Conservation (phyloP, 139 green algal genomes). For the Haematococcus lacustris region DNA sequence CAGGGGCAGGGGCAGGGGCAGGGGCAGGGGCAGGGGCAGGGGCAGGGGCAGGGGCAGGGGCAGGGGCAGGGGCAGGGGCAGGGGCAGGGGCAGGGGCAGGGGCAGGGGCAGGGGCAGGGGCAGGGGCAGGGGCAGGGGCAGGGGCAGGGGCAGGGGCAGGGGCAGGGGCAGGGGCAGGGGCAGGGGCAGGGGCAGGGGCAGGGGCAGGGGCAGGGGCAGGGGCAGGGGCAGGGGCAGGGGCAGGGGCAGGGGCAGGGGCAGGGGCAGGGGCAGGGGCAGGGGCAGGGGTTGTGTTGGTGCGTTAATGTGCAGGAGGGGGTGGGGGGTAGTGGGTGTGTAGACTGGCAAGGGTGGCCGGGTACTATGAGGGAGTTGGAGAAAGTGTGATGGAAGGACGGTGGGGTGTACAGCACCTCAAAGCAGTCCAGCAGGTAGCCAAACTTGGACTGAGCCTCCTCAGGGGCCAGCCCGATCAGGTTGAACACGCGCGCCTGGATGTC, state of each 20-base stretch:
- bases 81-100: not conserved
- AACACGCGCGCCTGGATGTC: slow-evolving; percentile 92
- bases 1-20: not conserved
- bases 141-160: too few species aligned
- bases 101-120: not conserved
- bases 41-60: too few species aligned
- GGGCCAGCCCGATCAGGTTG: slow-evolving; percentile 73
- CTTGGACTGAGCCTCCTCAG: slow-evolving; percentile 68
- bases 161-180: not conserved
- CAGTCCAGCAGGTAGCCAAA: slow-evolving; percentile 83
- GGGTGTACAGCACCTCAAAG: slow-evolving; percentile 51
- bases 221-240: too few species aligned
- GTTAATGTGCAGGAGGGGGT: not conserved
- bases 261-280: not conserved
- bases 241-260: not conserved
- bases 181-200: not conserved
- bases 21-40: not conserved
- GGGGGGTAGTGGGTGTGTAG: not conserved
- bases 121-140: too few species aligned
- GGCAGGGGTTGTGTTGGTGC: not conserved
- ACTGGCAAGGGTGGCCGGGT: not conserved
- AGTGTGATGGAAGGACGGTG: too few species aligned
- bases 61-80: not conserved
- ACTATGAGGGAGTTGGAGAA: too few species aligned
- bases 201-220: too few species aligned